A percentile compares a stretch with the other conserved stretches of the same genome.
Conservation (phyloP, 345 rosid genomes). For the Aegle marmelos region DNA sequence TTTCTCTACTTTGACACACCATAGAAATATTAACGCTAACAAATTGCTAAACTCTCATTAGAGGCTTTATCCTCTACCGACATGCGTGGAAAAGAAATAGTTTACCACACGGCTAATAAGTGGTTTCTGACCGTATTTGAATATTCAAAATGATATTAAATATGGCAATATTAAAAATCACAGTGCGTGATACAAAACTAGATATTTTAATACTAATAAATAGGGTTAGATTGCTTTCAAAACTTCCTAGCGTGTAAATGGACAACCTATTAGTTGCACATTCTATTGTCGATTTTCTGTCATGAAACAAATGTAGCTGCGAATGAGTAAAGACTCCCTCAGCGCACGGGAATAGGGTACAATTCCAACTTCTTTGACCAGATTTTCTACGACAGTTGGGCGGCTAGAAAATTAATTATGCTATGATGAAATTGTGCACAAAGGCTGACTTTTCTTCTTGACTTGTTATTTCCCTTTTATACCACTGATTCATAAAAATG, state of each 20-base stretch:
- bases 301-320: background rate
- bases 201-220: background rate
- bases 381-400: background rate
- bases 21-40: too few relatives aligned
- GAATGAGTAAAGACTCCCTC: background rate
- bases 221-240: background rate
- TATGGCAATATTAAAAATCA: background rate
- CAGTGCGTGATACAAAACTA: background rate
- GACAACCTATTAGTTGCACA: background rate
- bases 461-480: background rate
- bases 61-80: too few relatives aligned
- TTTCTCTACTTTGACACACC: too few relatives aligned
- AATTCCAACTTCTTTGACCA: background rate
- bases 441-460: background rate
- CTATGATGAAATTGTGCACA: background rate
- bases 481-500: background rate
- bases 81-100: too few relatives aligned
- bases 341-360: background rate
- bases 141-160: background rate
- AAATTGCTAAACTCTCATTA: too few relatives aligned
- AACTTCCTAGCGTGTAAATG: background rate
- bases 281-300: background rate
- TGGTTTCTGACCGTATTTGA: too few relatives aligned
- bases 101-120: too few relatives aligned
- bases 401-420: background rate